Evolutionary conservation across 345 rosid species (phyloP).

Genomic region (Salix exigua): DNA sequence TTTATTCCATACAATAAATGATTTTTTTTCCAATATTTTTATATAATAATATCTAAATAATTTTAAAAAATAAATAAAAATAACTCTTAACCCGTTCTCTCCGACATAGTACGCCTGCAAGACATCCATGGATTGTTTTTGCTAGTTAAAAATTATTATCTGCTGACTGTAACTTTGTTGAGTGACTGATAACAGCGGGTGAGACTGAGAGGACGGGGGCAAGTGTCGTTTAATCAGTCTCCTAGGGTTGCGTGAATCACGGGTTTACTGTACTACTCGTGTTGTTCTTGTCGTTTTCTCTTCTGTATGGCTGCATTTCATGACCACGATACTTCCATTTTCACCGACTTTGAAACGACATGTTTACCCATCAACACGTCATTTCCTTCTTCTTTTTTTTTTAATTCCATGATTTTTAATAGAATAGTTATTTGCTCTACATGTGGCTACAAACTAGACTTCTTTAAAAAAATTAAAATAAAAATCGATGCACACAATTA

Average conservation of each 20-base stretch:
- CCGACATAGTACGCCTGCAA: background rate
- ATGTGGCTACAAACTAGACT: too few relatives aligned
- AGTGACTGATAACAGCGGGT: background rate
- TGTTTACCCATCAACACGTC: background rate
- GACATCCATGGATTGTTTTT: background rate
- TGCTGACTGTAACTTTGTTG: background rate
- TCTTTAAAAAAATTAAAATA: too few relatives aligned
- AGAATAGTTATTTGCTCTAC: too few relatives aligned
- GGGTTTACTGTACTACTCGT: background rate
- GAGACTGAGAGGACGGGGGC: background rate
- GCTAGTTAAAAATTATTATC: background rate
- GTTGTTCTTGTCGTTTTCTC: background rate
- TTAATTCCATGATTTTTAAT: background rate
- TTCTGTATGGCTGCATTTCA: background rate
- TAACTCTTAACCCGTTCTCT: too few relatives aligned
- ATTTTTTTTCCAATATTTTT: too few relatives aligned
- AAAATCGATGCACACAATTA: too few relatives aligned
- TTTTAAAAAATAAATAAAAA: too few relatives aligned
- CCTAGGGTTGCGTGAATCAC: background rate
- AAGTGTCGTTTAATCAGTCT: background rate
- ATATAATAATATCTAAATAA: too few relatives aligned
- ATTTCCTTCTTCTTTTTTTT: too few relatives aligned
- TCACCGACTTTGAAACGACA: conserved; percentile 9
- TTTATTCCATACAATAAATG: too few relatives aligned
- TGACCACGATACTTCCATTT: background rate